Base-by-base conservation (phyloP, 2,329 filamentous ascomycete genomes). In the Aureobasidium sp. region DNA sequence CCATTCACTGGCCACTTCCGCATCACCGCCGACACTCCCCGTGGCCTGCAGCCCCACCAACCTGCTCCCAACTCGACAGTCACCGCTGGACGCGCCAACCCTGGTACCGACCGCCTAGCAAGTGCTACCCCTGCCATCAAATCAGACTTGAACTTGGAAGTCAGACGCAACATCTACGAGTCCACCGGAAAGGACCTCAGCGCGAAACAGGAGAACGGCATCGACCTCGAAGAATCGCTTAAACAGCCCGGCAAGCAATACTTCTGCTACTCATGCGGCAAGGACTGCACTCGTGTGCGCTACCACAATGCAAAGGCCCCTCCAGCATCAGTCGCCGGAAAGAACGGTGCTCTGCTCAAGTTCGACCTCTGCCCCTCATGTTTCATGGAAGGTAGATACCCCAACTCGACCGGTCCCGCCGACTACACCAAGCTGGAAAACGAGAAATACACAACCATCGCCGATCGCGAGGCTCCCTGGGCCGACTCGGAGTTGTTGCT, bases 1-100 rank as follows among this genome's bases (percentile, higher is more conserved):
- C 94, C 94, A 7, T 97, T 97, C 71, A 99, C 94, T 3, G 94
- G 94, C 44, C 94, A 99, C 74, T 99, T 99, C 82, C 89, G 91
- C 73, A 87, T 97, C 64, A 93, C 93, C 61, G 94, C 91, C 71
- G 94, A 99, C 73, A 99, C 94, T 0, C 94, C 94, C 59, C 87
- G 94, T 62, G 94, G 94, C 41, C 82, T 99, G 57, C 93, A 97
- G 74, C 89, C 93, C 29, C 96, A 93, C 84, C 94, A 99, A 72
- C 94, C 94, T 21, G 89, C 89, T 21, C 87, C 91, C 1, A 89
- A 91, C 68, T 85, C 90, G 6, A 74, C 73, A 37, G 68, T 82
- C 45, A 84, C 84, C 6, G 72, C 81, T 3, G 85, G 86, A 42
- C 87, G 86, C 71, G 77, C 81, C 49, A 78, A 83, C 66, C 71